A percentile compares a stretch with the other conserved stretches of the same genome.
These are phyloP conservation scores for Butyriboletus loyo DNA, from an alignment of 768 basidiomycete species.

Conservation along the genomic window DNA sequence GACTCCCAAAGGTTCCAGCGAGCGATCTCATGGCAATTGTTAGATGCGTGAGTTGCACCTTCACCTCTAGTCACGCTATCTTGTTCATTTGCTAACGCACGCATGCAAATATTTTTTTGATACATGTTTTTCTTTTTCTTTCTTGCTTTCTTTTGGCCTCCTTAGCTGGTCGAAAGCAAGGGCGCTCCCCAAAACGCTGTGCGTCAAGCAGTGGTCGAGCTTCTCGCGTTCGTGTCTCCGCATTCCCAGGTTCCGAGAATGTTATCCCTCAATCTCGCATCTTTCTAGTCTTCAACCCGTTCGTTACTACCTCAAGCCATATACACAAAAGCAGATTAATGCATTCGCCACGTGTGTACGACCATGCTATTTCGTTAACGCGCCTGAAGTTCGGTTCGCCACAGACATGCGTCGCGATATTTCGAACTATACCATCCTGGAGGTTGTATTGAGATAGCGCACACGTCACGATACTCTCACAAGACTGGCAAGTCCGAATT, in stretches of 20 bases:
- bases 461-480: slow-evolving; percentile 84
- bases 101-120: slow-evolving; percentile 18
- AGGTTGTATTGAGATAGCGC: slow-evolving; percentile 84
- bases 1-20: slow-evolving; percentile 72
- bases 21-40: slow-evolving; percentile 68
- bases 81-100: slow-evolving; percentile 23
- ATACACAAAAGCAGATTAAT: slow-evolving; percentile 83
- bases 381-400: slow-evolving; percentile 25
- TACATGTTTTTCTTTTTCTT: slow-evolving; percentile 14
- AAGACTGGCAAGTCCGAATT: slow-evolving; percentile 86
- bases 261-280: slow-evolving; percentile 11
- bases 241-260: slow-evolving; percentile 15
- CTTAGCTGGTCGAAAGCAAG: slow-evolving; percentile 60
- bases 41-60: slow-evolving; percentile 60
- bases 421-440: slow-evolving; percentile 83
- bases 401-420: slow-evolving; percentile 84
- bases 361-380: slow-evolving; percentile 25
- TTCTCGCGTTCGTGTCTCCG: slow-evolving; percentile 60
- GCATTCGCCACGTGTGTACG: slow-evolving; percentile 85
- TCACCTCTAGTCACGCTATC: slow-evolving; percentile 25
- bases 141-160: too few relatives aligned
- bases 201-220: slow-evolving; percentile 72
- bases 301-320: slow-evolving; percentile 71
- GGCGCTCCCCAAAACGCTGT: slow-evolving; percentile 54
- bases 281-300: slow-evolving; percentile 62